Evolutionary conservation across 345 rosid species (phyloP), one percentile per base, ranked within the genome.

Genomic region (Lepidium africanum): DNA sequence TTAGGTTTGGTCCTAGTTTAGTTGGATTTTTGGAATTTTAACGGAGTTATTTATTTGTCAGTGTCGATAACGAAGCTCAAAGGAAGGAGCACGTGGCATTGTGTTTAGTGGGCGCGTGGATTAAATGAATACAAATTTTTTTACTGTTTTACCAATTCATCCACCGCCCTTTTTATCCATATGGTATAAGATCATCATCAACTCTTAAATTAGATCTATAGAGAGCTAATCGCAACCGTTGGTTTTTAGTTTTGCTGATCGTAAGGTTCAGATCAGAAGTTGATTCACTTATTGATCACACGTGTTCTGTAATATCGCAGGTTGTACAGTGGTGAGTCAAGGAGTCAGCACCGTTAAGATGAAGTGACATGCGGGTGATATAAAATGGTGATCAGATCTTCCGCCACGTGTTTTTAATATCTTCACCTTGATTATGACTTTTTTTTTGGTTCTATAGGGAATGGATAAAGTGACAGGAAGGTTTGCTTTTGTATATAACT

Each of bases 261-360:
- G 43, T 52, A 49, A 9, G 68, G 79, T 41, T 65, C 8, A 45
- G 72, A 77, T 80, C 21, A 63, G 33, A 36, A 48, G 33, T 65
- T 33, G 35, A 3, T 40, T 70, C 21, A 53, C 35, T 32, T 3
- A 37, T 7, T 51, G 42, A 21, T 19, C 21, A 32, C 25, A 15
- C 32, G 37, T 67, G 66, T 69, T 21, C 37, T 9, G 27, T 56
- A 59, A 59, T n/a, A 36, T 47, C 10, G 43, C 83, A 93, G 98
- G 98, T 84, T 93, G 35, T 93, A 93, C 90, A 90, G 97, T 38
- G 90, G 86, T 38, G 96, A 88, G 58, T 84, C 94, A 0, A 85
- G 86, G 82, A 93, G 88, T 86, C 81, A 87, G 84, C 96, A 82
- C 42, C 84, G 73, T 41, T 72, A 74, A 11, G 58, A 9, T 12